phyloP scores from a whole-genome alignment of 2,329 filamentous ascomycete genomes.

The Reticulascus tulasneorum region DNA sequence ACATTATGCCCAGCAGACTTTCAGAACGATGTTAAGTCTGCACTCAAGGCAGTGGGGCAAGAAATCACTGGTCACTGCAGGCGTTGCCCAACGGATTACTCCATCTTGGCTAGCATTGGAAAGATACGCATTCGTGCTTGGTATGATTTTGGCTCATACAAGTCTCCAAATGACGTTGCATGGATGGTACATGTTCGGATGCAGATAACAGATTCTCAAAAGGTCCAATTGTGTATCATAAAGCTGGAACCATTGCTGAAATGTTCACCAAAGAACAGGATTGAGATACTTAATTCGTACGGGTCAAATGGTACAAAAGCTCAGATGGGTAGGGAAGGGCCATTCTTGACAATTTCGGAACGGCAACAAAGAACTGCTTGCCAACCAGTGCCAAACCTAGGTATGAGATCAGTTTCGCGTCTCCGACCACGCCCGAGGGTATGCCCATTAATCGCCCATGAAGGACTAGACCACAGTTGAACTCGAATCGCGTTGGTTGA shows the following conservation, averaged over 20 bases:
- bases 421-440: too few relatives aligned
- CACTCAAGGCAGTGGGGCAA: neutral
- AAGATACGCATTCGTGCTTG: neutral
- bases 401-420: too few relatives aligned
- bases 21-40: neutral
- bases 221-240: neutral
- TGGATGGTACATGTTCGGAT: neutral
- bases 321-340: too few relatives aligned
- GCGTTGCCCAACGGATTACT: conserved; percentile 1
- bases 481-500: too few relatives aligned
- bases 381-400: too few relatives aligned
- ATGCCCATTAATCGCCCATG: too few relatives aligned
- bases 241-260: conserved; percentile 2
- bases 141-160: conserved; percentile 2
- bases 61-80: neutral
- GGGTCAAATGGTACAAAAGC: too few relatives aligned
- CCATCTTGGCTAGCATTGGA: neutral
- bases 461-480: too few relatives aligned
- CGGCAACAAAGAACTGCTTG: too few relatives aligned
- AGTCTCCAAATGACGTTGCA: neutral
- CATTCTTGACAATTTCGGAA: too few relatives aligned
- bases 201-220: neutral
- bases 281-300: too few relatives aligned
- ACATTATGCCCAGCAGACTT: neutral
- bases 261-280: too few relatives aligned